These are phyloP conservation scores for Diaporthe sp. DNA, from an alignment of 2,329 filamentous ascomycete genomes.

Conservation along the genomic window DNA sequence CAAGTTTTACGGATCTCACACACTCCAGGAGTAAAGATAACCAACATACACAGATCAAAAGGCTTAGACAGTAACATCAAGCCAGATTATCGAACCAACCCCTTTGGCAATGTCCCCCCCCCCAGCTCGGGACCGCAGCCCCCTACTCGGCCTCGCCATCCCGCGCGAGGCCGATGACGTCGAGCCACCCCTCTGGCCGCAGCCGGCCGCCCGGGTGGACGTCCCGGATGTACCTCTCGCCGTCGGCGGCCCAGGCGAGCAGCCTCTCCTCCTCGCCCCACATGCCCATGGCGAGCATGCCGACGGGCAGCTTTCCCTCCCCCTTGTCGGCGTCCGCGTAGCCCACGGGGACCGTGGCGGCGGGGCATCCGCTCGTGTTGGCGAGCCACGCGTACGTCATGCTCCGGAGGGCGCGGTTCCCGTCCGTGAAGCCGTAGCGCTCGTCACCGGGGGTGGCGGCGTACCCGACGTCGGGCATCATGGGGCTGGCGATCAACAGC, in stretches of 20 bases:
- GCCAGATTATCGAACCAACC: background rate
- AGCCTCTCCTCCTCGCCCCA: constrained; percentile 77
- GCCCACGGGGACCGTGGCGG: constrained; percentile 81
- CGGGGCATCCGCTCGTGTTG: constrained; percentile 84
- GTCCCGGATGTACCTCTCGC: constrained; percentile 68
- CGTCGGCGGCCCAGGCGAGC: constrained; percentile 70
- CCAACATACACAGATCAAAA: background rate
- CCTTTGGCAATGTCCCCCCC: no score
- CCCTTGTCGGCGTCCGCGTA: constrained; percentile 72
- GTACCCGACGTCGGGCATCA: constrained; percentile 83
- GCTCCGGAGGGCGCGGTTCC: constrained; percentile 77
- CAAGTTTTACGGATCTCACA: background rate
- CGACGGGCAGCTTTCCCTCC: constrained; percentile 71
- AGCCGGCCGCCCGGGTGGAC: constrained; percentile 62
- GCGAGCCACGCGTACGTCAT: constrained; percentile 92
- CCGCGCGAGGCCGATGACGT: constrained; percentile 62
- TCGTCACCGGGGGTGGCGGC: constrained; percentile 70
- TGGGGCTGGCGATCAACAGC: constrained; percentile 84
- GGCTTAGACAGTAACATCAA: background rate
- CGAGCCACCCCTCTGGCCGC: constrained; percentile 69
- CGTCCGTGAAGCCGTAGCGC: constrained; percentile 81
- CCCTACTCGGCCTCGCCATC: constrained; percentile 38
- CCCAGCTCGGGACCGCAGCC: background rate
- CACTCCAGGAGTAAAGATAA: no score
- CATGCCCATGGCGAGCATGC: constrained; percentile 74